Evolutionary conservation across 768 basidiomycete species (phyloP).

Genomic region (Phylloporus sp.): DNA sequence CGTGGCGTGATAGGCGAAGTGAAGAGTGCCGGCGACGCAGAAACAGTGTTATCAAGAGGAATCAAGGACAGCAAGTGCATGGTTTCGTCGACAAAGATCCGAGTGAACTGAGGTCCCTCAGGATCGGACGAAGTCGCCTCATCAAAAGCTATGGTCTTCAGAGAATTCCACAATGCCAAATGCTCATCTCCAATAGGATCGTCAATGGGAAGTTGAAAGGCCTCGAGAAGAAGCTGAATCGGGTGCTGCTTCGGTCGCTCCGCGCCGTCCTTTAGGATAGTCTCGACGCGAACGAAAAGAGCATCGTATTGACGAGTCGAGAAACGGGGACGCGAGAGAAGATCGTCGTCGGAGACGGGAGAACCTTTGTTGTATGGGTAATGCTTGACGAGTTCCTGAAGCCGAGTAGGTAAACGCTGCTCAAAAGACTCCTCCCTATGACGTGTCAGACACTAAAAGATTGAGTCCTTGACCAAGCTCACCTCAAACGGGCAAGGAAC

Average conservation of each 20-base stretch:
- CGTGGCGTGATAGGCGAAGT: conserved; percentile 34
- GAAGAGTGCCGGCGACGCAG: conserved; percentile 26
- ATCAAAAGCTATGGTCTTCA: conserved; percentile 41
- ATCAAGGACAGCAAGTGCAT: conserved; percentile 46
- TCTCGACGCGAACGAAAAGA: conserved; percentile 61
- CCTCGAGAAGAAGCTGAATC: conserved; percentile 56
- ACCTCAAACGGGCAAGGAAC: conserved; percentile 72
- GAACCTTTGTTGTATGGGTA: conserved; percentile 54
- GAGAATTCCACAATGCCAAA: conserved; percentile 47
- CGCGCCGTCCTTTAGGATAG: conserved; percentile 38
- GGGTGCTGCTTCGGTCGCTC: conserved; percentile 46
- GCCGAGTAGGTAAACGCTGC: conserved; percentile 60
- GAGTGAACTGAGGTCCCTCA: conserved; percentile 40
- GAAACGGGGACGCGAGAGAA: conserved; percentile 61
- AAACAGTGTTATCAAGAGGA: conserved; percentile 37
- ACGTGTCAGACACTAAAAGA: conserved; percentile 5
- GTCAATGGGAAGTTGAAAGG: conserved; percentile 42
- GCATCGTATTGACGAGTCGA: conserved; percentile 62
- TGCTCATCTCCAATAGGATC: conserved; percentile 34
- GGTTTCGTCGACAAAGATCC: conserved; percentile 68
- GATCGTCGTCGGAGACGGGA: conserved; percentile 32
- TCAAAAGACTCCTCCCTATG: conserved; percentile 53
- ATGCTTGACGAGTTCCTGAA: conserved; percentile 61
- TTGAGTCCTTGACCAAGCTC: conserved; percentile 6
- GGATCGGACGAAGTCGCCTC: conserved; percentile 13